These are phyloP conservation scores for Patellaria atrata DNA, from an alignment of 495 filamentous ascomycete species.

Conservation along the genomic window DNA sequence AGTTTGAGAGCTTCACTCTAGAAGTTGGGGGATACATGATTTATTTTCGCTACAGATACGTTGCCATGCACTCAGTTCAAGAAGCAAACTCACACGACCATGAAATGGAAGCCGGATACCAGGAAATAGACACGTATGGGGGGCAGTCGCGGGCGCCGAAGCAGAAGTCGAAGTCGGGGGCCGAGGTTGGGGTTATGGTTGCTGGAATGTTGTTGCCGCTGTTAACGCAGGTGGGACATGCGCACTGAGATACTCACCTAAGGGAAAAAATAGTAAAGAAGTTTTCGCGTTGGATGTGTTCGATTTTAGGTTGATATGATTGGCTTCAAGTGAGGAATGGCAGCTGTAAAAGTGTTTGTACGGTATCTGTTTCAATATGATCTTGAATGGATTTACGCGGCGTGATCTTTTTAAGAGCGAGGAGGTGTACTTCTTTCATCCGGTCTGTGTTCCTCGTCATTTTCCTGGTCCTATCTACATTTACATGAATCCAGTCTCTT, in stretches of 20 bases:
- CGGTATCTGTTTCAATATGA: too few relatives aligned
- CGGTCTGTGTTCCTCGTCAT: too few relatives aligned
- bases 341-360: too few relatives aligned
- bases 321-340: too few relatives aligned
- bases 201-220: slow-evolving; percentile 83
- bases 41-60: slow-evolving; percentile 66
- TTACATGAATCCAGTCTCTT: too few relatives aligned
- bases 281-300: too few relatives aligned
- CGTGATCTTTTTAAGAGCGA: too few relatives aligned
- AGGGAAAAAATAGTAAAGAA: too few relatives aligned
- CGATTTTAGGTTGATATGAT: too few relatives aligned
- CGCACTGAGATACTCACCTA: slow-evolving; percentile 38
- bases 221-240: slow-evolving; percentile 81
- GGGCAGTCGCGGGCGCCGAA: slow-evolving; percentile 5
- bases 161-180: slow-evolving; percentile 34
- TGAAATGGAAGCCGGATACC: slow-evolving; percentile 26
- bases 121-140: background rate
- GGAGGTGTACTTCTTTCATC: too few relatives aligned
- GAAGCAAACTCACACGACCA: slow-evolving; percentile 44
- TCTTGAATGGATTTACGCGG: too few relatives aligned
- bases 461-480: too few relatives aligned
- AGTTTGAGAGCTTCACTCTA: slow-evolving; percentile 27
- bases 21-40: slow-evolving; percentile 13
- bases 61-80: slow-evolving; percentile 97
- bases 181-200: slow-evolving; percentile 60